These are phyloP conservation scores for Kodamaea laetipori DNA, from an alignment of 805 yeast species.

Conservation along the genomic window DNA sequence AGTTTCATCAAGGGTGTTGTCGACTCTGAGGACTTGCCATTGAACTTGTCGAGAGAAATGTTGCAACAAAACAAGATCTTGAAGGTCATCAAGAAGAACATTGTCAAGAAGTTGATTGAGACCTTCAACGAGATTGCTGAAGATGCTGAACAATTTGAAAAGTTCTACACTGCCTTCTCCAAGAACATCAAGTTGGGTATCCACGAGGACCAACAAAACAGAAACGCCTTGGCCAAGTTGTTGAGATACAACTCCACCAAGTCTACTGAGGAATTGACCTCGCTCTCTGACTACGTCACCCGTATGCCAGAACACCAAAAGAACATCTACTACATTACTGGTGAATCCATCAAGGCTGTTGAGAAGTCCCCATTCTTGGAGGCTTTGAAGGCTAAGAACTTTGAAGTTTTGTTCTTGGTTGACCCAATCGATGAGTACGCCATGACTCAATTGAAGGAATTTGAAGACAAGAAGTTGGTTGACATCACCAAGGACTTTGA, in stretches of 20 bases:
- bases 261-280: conserved; percentile 90
- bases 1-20: conserved; percentile 98
- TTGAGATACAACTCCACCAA: conserved; percentile 97
- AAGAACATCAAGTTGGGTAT: conserved; percentile 98
- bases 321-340: conserved; percentile 99
- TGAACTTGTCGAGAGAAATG: conserved; percentile 99
- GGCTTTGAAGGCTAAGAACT: conserved; percentile 96
- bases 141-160: conserved; percentile 97
- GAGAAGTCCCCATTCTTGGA: conserved; percentile 99
- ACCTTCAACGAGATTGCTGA: conserved; percentile 99
- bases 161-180: conserved; percentile 96
- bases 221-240: conserved; percentile 91
- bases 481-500: conserved; percentile 99
- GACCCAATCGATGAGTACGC: conserved; percentile 99
- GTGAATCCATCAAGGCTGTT: conserved; percentile 96
- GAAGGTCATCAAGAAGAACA: conserved; percentile 98
- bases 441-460: conserved; percentile 98
- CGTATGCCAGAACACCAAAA: conserved; percentile 99
- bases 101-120: conserved; percentile 97
- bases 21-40: conserved; percentile 98
- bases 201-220: conserved; percentile 98
- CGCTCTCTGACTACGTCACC: conserved; percentile 95
- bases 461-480: conserved; percentile 97
- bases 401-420: conserved; percentile 95
- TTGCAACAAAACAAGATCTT: conserved; percentile 99